phyloP scores from a whole-genome alignment of 2,329 filamentous ascomycete genomes.

The Talaromyces sp. region DNA sequence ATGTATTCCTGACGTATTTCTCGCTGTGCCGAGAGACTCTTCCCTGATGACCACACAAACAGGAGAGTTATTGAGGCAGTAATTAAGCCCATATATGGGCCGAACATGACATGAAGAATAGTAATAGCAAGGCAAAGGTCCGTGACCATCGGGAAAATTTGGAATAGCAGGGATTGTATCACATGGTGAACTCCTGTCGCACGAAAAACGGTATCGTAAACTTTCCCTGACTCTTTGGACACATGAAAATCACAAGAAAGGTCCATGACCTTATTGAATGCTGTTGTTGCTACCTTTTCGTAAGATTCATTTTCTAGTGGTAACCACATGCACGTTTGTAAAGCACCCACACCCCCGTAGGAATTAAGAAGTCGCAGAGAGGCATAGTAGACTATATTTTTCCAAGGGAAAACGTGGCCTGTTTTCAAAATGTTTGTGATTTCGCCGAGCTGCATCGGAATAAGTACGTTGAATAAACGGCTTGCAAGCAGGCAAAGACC shows the following conservation, averaged over 20 bases:
- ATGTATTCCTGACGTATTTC: conserved; percentile 33
- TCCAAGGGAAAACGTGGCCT: conserved; percentile 48
- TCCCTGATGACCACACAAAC: conserved; percentile 49
- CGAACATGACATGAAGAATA: conserved; percentile 61
- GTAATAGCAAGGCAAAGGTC: conserved; percentile 59
- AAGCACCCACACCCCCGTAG: conserved; percentile 46
- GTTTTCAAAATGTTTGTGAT: conserved; percentile 66
- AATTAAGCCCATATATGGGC: conserved; percentile 54
- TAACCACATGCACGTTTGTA: conserved; percentile 50
- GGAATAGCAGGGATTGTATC: conserved; percentile 56
- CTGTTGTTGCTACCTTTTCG: conserved; percentile 53
- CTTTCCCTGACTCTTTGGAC: conserved; percentile 59
- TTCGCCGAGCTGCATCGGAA: conserved; percentile 76
- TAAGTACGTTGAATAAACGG: conserved; percentile 69
- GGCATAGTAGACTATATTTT: conserved; percentile 50
- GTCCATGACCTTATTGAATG: conserved; percentile 65
- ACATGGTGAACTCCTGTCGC: conserved; percentile 57
- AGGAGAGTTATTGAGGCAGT: conserved; percentile 43
- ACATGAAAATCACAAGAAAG: conserved; percentile 68
- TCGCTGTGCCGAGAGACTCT: conserved; percentile 36
- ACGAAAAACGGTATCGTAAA: conserved; percentile 62
- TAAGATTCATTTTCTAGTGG: conserved; percentile 57
- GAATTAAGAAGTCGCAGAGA: conserved; percentile 47
- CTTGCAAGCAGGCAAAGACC: conserved; percentile 63
- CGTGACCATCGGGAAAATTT: conserved; percentile 57